Base-by-base conservation (phyloP, 2,329 filamentous ascomycete species). In the Anisogramma anomala region DNA sequence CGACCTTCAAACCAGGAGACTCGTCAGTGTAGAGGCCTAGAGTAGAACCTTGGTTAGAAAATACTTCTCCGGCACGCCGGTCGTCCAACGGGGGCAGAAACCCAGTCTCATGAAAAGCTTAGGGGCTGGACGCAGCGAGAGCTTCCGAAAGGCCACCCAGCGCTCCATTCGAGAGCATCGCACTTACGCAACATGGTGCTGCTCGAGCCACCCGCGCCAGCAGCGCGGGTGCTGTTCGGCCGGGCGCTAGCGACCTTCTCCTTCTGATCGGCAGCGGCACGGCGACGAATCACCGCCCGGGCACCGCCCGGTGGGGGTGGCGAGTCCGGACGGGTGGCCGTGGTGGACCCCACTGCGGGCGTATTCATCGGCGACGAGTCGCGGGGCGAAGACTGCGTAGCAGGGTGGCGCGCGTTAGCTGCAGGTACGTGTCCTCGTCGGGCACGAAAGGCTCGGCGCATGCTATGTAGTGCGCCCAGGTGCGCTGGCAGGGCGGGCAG, bases 1-100 rank as follows among this genome's bases (percentile, higher is more conserved):
- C 91, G 51, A 98, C 91, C 72, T 95, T 94, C 56, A 98, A 72
- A 48, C 91, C 91, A 45, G 91, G 91, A 51, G 85, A 94, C 71
- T 98, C 91, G 61, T 98, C 91, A 44, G 91, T 98, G 78, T 98
- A 98, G 33, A 98, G 81, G 66, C 78, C 82, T 87, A 47, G 32
- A n/a, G 8, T 22, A 14, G 31, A 20, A 14, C 9, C 25, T n/a
- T 9, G 17, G 28, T 46, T 43, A 46, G 36, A 25, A 15, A 22
- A 13, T 4, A 3, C 20, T n/a, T 18, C 26, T 27, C 26, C n/a
- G n/a, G n/a, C n/a, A n/a, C n/a, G n/a, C n/a, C n/a, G n/a, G n/a
- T n/a, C n/a, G n/a, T n/a, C n/a, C n/a, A n/a, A n/a, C n/a, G n/a
- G n/a, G n/a, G n/a, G n/a, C n/a, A n/a, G n/a, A n/a, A n/a, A n/a